These are phyloP conservation scores for Nevesoporus exiguus DNA, from an alignment of 768 basidiomycete genomes.

Conservation along the genomic window DNA sequence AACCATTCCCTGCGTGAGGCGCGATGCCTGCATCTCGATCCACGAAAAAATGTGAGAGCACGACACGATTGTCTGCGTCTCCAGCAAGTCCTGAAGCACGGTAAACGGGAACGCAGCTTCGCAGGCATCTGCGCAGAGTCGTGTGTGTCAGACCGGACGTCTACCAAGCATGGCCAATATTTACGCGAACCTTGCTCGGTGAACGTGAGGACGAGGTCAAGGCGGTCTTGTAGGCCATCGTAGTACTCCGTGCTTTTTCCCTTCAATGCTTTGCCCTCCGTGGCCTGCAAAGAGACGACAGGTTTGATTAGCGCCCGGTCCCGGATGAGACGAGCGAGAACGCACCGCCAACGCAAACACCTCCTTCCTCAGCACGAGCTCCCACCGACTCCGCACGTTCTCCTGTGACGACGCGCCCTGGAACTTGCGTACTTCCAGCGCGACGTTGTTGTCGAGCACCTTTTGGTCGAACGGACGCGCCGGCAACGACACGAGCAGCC, in stretches of 20 bases:
- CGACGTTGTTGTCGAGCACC: conserved; percentile 48
- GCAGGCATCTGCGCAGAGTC: conserved; percentile 57
- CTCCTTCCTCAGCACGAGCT: conserved; percentile 66
- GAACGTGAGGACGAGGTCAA: conserved; percentile 74
- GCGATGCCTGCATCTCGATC: conserved; percentile 69
- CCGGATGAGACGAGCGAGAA: conserved; percentile 14
- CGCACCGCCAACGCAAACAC: conserved; percentile 70
- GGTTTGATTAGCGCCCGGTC: background rate
- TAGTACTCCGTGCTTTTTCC: conserved; percentile 57
- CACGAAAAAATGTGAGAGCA: conserved; percentile 88
- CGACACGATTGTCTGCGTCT: conserved; percentile 79
- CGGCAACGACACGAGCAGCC: conserved; percentile 52
- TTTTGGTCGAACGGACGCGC: conserved; percentile 46
- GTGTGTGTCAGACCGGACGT: background rate
- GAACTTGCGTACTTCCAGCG: conserved; percentile 41
- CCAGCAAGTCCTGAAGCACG: conserved; percentile 77
- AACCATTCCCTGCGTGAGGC: conserved; percentile 74
- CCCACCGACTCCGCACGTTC: conserved; percentile 71
- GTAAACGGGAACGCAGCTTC: conserved; percentile 71
- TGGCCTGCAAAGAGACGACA: conserved; percentile 41
- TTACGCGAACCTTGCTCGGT: conserved; percentile 64
- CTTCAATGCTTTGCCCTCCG: conserved; percentile 64
- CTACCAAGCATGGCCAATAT: background rate
- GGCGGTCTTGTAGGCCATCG: conserved; percentile 49
- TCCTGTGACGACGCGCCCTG: conserved; percentile 47